Evolutionary conservation across 2,329 filamentous ascomycete genomes (phyloP).

Genomic region (Ampelomyces quisqualis): DNA sequence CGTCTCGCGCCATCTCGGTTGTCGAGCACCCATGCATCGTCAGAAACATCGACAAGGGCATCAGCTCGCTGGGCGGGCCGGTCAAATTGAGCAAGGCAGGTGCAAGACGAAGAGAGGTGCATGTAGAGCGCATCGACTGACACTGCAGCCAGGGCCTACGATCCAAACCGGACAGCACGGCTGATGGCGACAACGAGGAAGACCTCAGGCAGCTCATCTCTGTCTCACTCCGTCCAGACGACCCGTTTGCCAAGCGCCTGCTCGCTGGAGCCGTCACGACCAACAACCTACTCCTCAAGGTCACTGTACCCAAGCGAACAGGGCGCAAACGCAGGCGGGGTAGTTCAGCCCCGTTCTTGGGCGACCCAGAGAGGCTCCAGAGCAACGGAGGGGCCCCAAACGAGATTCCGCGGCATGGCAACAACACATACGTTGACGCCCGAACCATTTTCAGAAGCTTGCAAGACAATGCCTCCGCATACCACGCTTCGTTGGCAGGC

Average conservation of each 20-base stretch:
- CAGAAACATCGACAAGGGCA: slow-evolving; percentile 63
- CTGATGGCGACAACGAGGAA: slow-evolving; percentile 24
- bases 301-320: slow-evolving; percentile 83
- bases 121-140: slow-evolving; percentile 11
- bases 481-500: slow-evolving; percentile 69
- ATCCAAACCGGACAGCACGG: slow-evolving; percentile 27
- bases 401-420: not conserved
- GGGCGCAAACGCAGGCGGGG: slow-evolving; percentile 83
- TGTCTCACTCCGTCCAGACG: slow-evolving; percentile 76
- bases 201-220: slow-evolving; percentile 57
- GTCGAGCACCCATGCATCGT: slow-evolving; percentile 69
- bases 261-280: slow-evolving; percentile 73
- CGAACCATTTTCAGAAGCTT: slow-evolving; percentile 61
- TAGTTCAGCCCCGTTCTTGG: slow-evolving; percentile 62
- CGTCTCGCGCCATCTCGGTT: slow-evolving; percentile 56
- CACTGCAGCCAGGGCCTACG: slow-evolving; percentile 26
- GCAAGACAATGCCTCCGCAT: slow-evolving; percentile 67
- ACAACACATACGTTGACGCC: slow-evolving; percentile 21
- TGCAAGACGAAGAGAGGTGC: slow-evolving; percentile 5
- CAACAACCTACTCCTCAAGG: slow-evolving; percentile 81
- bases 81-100: slow-evolving; percentile 57
- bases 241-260: slow-evolving; percentile 75
- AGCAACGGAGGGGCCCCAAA: not conserved
- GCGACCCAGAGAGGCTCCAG: slow-evolving; percentile 36
- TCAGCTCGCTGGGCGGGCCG: slow-evolving; percentile 62